Percentiles rank a stretch among this genome's conserved stretches.
Evolutionary conservation across 73 alveolate genomes (phyloP).

Genomic region (Paramecium biaurelia): DNA sequence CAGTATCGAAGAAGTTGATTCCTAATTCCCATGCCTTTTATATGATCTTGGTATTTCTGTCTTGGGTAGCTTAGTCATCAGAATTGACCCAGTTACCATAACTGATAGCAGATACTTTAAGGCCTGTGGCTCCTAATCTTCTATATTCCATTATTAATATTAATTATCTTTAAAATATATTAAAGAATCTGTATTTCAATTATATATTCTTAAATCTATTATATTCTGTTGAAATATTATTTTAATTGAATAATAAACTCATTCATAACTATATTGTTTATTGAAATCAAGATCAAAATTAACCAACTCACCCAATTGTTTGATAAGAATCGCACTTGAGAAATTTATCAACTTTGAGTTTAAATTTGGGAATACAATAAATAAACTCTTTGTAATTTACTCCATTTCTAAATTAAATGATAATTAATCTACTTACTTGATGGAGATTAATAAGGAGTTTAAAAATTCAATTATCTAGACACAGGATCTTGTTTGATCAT

Average conservation of each 20-base stretch:
- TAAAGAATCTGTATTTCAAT: neutral
- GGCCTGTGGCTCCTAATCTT: slow-evolving; percentile 72
- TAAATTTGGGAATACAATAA: neutral
- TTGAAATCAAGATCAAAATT: slow-evolving; percentile 23
- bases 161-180: neutral
- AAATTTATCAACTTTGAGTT: neutral
- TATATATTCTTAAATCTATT: neutral
- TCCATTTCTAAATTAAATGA: neutral
- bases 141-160: slow-evolving; percentile 71
- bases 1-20: slow-evolving; percentile 95
- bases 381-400: neutral
- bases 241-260: neutral
- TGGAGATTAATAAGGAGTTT: slow-evolving; percentile 26
- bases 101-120: slow-evolving; percentile 62
- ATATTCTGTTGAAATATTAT: neutral
- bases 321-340: neutral
- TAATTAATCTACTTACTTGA: neutral
- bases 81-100: slow-evolving; percentile 50
- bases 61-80: neutral
- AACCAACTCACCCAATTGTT: neutral
- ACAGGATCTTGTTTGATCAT: neutral
- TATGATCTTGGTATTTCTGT: slow-evolving; percentile 45
- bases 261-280: neutral
- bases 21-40: slow-evolving; percentile 81
- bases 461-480: neutral